Base-by-base conservation (phyloP, 2,329 filamentous ascomycete genomes). In the Hymenoscyphus albidus region DNA sequence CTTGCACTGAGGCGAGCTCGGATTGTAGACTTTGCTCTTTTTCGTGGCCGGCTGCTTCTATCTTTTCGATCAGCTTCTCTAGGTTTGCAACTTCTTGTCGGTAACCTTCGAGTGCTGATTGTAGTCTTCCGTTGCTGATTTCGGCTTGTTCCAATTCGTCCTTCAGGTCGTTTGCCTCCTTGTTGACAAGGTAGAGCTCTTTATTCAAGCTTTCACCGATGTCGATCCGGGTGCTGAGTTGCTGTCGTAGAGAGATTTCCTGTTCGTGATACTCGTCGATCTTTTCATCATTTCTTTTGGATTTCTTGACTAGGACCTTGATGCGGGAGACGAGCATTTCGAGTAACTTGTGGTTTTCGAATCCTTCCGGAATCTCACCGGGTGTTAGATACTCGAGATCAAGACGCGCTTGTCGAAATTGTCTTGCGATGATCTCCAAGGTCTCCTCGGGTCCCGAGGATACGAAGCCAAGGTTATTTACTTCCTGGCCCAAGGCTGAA, bases 301-400 rank as follows among this genome's bases (percentile, higher is more conserved):
- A 77, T 62, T 77, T 78, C 55, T 77, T 78, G 1, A 81, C 76
- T 39, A 88, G 78, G 14, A 78, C 77, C 2, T 83, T 80, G 1
- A 88, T 78, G 0, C 81, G 77, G 0, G 72, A 71, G 0, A 88
- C 78, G 5, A 88, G 72, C 13, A 86, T 78, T 64, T 85, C 83
- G 0, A 88, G 78, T 0, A 88, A 79, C 61, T 83, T 80, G 0
- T 82, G 81, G 54, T 76, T 75, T 58, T 75, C 74, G 58, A 75
- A 76, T 1, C 85, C 85, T 59, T 81, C 81, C 0, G 79, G 70
- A n/a, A 82, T 76, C 71, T 88, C 85, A 5, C 85, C 85, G 0
- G 85, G 85, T 0, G 81, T 83, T 22, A 88, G 78, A 70, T 87
- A 87, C 73, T 88, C 86, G 2, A 88, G 80, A 69, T 88, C 85